Evolutionary conservation across 106 monocot genomes (phyloP), one percentile per base, ranked within the genome.

Genomic region (Agapanthus africanus): DNA sequence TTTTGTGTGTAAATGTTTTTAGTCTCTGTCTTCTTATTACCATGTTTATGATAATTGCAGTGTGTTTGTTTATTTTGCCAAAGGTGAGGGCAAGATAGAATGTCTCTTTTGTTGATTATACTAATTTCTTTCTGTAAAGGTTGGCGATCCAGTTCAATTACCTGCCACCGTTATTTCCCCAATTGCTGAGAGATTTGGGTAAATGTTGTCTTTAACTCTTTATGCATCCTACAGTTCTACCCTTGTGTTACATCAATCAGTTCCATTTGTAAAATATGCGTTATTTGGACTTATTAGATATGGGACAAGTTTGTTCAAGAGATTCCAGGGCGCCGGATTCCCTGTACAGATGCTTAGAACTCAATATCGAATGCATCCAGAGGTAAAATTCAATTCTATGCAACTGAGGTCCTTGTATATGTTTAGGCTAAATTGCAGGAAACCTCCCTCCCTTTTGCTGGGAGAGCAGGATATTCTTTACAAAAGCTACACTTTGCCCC

Each of bases 331-430:
- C 65, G 93, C 90, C 52, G 99, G 93, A 4, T 90, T 93, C 80
- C 99, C 93, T 46, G 90, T 99, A 22, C 93, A 93, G 47, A 85
- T 99, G 93, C 93, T 99, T 11, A 99, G 81, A 74, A 85, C 83
- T 13, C 99, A 99, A 56, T 99, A 93, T 57, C 87, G 99, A 63
- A 99, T 99, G 99, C 99, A 99, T 76, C 99, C 99, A 68, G 87
- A 90, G 90, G 93, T 93, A 14, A 72, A 66, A 59, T 16, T n/a
- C n/a, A n/a, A n/a, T n/a, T n/a, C n/a, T n/a, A n/a, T n/a, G n/a
- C n/a, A n/a, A n/a, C n/a, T n/a, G n/a, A n/a, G n/a, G n/a, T n/a
- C n/a, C n/a, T n/a, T n/a, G n/a, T n/a, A n/a, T n/a, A n/a, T n/a
- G n/a, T n/a, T n/a, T n/a, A n/a, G n/a, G n/a, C n/a, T n/a, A n/a